Percentiles rank a stretch among this genome's conserved stretches.
phyloP scores from a whole-genome alignment of 805 yeast genomes.

The Suhomyces canberraensis region DNA sequence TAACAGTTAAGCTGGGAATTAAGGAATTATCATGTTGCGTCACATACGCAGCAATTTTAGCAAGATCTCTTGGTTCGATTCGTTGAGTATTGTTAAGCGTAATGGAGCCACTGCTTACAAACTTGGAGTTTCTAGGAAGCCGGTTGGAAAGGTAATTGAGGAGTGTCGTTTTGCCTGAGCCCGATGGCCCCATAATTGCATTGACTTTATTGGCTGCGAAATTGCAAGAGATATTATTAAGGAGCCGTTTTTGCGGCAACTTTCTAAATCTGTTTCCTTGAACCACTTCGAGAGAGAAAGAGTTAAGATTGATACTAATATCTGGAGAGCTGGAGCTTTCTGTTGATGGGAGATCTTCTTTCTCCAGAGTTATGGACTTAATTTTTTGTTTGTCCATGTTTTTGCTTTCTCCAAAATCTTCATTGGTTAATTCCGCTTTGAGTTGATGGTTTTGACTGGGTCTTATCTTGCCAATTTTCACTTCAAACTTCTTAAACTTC shows the following conservation, averaged over 20 bases:
- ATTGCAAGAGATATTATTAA: constrained; percentile 47
- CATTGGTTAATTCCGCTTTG: constrained; percentile 17
- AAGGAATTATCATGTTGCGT: constrained; percentile 77
- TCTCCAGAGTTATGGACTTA: background rate
- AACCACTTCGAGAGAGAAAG: constrained; percentile 8
- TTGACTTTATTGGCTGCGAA: constrained; percentile 58
- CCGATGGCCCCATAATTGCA: constrained; percentile 80
- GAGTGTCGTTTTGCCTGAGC: constrained; percentile 72
- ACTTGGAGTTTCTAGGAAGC: constrained; percentile 25
- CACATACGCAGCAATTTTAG: constrained; percentile 62
- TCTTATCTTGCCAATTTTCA: constrained; percentile 45
- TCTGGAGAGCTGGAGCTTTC: background rate
- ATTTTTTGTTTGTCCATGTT: constrained; percentile 4
- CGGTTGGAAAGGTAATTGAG: constrained; percentile 63
- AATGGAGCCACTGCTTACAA: constrained; percentile 22
- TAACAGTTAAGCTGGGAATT: constrained; percentile 67
- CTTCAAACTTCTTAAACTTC: constrained; percentile 47
- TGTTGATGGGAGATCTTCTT: background rate
- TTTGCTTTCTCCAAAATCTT: constrained; percentile 8
- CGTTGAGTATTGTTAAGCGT: constrained; percentile 24
- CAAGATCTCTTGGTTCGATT: constrained; percentile 21
- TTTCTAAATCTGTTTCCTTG: background rate
- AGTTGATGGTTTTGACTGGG: constrained; percentile 31
- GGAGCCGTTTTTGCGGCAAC: constrained; percentile 9
- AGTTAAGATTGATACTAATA: constrained; percentile 3